Percentiles rank a stretch among this genome's conserved stretches.
Evolutionary conservation across 345 rosid species (phyloP).

Genomic region (Eucalyptus cloeziana): DNA sequence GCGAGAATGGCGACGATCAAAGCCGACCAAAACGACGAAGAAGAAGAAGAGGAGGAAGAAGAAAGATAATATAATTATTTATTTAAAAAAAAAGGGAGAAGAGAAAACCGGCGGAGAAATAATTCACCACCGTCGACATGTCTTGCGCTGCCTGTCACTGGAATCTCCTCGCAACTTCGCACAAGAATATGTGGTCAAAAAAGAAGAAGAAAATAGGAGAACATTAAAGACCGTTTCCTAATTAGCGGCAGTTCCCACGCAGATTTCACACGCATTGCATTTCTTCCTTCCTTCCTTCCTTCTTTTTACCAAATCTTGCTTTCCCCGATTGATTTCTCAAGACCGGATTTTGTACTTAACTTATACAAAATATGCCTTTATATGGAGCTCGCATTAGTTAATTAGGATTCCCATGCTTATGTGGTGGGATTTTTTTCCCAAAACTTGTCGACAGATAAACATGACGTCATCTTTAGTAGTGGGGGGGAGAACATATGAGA

Average conservation of each 20-base stretch:
- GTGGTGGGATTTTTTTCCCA: not conserved
- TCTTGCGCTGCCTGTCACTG: not conserved
- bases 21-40: not conserved
- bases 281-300: too few species aligned
- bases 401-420: not conserved
- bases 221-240: not conserved
- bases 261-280: not conserved
- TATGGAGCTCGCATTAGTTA: not conserved
- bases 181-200: not conserved
- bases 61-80: not conserved
- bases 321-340: not conserved
- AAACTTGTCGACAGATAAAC: not conserved
- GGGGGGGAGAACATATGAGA: not conserved
- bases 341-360: not conserved
- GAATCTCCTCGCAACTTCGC: not conserved
- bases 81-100: not conserved
- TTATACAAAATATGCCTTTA: too few species aligned
- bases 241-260: not conserved
- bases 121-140: not conserved
- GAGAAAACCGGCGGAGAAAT: not conserved
- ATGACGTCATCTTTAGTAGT: not conserved
- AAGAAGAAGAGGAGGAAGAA: not conserved
- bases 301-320: not conserved
- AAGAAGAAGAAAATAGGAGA: not conserved
- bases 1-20: not conserved